Evolutionary conservation across 768 basidiomycete species (phyloP).

Genomic region (Boletellus ananas): DNA sequence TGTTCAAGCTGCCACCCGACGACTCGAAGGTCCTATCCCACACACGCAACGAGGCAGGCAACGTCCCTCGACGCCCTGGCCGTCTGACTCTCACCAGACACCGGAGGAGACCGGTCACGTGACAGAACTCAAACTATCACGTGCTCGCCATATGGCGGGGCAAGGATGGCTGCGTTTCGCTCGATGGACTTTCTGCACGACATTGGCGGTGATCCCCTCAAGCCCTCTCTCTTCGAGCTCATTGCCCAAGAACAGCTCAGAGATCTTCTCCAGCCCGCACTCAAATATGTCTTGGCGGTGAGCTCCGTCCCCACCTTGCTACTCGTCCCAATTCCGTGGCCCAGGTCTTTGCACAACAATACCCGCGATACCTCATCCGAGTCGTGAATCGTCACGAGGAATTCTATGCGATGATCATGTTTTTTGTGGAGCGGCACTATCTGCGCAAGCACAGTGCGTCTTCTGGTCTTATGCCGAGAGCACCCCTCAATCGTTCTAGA

Average conservation of each 20-base stretch:
- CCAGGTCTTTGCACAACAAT: slow-evolving; percentile 90
- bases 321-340: slow-evolving; percentile 1
- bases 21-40: not conserved
- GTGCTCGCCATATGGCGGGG: slow-evolving; percentile 5
- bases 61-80: too few relatives aligned
- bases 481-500: slow-evolving; percentile 43
- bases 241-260: slow-evolving; percentile 91
- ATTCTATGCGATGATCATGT: slow-evolving; percentile 86
- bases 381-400: slow-evolving; percentile 96
- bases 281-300: slow-evolving; percentile 92
- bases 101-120: slow-evolving; percentile 11
- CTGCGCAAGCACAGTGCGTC: slow-evolving; percentile 77
- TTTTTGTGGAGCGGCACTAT: slow-evolving; percentile 88
- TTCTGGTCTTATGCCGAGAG: not conserved
- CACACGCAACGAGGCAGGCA: not conserved
- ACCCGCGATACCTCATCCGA: slow-evolving; percentile 88
- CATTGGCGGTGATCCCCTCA: slow-evolving; percentile 64
- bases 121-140: slow-evolving; percentile 28
- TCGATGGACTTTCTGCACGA: slow-evolving; percentile 83
- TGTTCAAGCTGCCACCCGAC: not conserved
- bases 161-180: not conserved
- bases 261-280: slow-evolving; percentile 87
- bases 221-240: slow-evolving; percentile 86
- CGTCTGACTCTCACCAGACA: too few relatives aligned
- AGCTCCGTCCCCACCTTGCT: slow-evolving; percentile 24